Conservation (phyloP, 192 early-diverging fungal species). For the Coemansia sp. region DNA sequence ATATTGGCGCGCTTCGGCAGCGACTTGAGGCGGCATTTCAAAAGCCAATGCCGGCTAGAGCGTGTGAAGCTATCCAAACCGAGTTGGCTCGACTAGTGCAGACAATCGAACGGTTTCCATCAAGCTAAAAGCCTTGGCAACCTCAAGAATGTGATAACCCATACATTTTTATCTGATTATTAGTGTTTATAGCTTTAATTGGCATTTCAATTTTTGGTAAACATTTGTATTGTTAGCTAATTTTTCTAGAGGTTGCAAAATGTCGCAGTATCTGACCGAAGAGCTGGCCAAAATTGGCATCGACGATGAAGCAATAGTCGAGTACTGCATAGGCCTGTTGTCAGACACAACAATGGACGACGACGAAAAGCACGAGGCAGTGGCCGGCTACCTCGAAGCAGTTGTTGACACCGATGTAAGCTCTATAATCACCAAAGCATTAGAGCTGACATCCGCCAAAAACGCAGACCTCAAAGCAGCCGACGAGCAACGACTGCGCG, state of each 20-base stretch:
- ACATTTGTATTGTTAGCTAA: neutral
- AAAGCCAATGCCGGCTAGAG: neutral
- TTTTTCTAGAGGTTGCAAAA: conserved; percentile 4
- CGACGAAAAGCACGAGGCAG: conserved; percentile 39
- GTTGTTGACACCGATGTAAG: conserved; percentile 9
- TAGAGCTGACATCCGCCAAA: conserved; percentile 4
- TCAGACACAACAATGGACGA: conserved; percentile 19
- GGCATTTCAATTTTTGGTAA: neutral
- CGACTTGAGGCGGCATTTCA: neutral
- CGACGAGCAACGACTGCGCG: conserved; percentile 9
- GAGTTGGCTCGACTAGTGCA: conserved; percentile 17
- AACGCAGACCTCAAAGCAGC: neutral
- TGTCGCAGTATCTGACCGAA: conserved; percentile 23
- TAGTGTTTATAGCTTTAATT: neutral
- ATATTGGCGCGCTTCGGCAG: conserved; percentile 1
- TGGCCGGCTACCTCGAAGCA: conserved; percentile 41
- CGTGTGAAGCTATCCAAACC: neutral
- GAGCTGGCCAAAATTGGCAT: conserved; percentile 29
- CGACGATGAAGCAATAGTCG: conserved; percentile 43
- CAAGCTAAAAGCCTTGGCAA: neutral
- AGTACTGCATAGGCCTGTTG: conserved; percentile 40
- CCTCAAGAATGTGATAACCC: neutral
- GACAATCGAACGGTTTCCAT: conserved; percentile 9
- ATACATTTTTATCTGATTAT: neutral
- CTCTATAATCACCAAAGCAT: conserved; percentile 9